These are phyloP conservation scores for Saksenaea oblongispora DNA, from an alignment of 371 early-diverging fungal genomes.

Conservation along the genomic window DNA sequence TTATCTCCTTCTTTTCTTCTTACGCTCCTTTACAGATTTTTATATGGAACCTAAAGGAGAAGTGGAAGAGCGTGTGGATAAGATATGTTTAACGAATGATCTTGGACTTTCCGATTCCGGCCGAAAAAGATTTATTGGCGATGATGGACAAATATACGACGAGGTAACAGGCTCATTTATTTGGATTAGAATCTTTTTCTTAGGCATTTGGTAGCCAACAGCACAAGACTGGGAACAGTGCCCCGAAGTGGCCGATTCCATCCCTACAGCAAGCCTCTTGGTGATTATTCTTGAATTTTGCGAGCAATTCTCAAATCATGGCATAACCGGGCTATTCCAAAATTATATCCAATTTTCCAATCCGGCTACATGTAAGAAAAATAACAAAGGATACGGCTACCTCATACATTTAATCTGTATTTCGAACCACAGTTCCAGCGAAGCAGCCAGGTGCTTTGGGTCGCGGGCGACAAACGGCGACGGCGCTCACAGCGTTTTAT, in stretches of 20 bases:
- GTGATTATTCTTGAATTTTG: neutral
- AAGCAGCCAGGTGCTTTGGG: constrained; percentile 21
- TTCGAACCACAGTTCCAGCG: constrained; percentile 9
- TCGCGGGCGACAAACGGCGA: constrained; percentile 44
- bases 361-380: neutral
- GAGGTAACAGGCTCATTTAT: too few relatives aligned
- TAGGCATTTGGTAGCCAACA: too few relatives aligned
- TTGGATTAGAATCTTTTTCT: too few relatives aligned
- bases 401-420: too few relatives aligned
- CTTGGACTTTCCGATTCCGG: neutral
- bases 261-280: neutral
- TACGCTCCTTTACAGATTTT: too few relatives aligned
- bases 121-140: neutral
- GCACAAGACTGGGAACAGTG: neutral
- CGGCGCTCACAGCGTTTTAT: constrained; percentile 65
- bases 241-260: neutral
- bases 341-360: constrained; percentile 2
- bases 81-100: neutral
- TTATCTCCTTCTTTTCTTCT: too few relatives aligned
- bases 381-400: neutral
- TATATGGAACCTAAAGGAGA: too few relatives aligned
- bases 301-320: constrained; percentile 4
- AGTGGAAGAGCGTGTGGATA: too few relatives aligned
- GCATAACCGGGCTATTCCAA: neutral
- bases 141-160: neutral